phyloP scores from a whole-genome alignment of 2,329 filamentous ascomycete species.

The Hypoxylon sp. region DNA sequence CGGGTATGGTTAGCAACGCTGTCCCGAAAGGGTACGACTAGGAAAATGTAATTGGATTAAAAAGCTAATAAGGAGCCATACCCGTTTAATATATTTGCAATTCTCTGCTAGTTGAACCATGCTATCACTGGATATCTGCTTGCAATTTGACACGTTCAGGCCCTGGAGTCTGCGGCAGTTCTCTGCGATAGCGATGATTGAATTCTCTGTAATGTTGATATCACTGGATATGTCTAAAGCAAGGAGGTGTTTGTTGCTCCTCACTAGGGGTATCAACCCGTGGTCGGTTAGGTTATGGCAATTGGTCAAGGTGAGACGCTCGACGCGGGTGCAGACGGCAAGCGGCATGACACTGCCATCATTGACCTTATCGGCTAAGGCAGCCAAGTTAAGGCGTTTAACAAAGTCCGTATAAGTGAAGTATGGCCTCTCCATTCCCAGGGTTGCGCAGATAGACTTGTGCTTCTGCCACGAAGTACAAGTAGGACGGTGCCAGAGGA shows the following conservation, averaged over 20 bases:
- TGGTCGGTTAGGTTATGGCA: constrained; percentile 88
- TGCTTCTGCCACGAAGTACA: constrained; percentile 91
- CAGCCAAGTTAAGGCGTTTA: constrained; percentile 90
- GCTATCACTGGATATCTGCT: constrained; percentile 87
- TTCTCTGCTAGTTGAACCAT: constrained; percentile 83
- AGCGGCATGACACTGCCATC: constrained; percentile 91
- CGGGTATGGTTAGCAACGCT: constrained; percentile 51
- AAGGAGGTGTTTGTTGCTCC: constrained; percentile 83
- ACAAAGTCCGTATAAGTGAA: constrained; percentile 93
- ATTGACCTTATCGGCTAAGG: constrained; percentile 80
- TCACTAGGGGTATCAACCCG: constrained; percentile 83
- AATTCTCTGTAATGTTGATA: constrained; percentile 65
- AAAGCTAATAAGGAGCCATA: constrained; percentile 60
- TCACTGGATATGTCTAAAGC: constrained; percentile 92
- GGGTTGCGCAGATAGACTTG: constrained; percentile 82
- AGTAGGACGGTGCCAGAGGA: constrained; percentile 93
- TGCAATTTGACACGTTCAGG: constrained; percentile 91
- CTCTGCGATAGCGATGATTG: constrained; percentile 75
- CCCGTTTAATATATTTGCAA: constrained; percentile 89
- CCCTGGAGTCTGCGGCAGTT: constrained; percentile 91
- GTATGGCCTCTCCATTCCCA: constrained; percentile 79
- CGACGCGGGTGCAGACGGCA: constrained; percentile 87
- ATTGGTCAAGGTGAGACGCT: constrained; percentile 92
- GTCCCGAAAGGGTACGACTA: constrained; percentile 21
- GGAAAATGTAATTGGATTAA: neutral